These are phyloP conservation scores for Neocatenulostroma microsporum DNA, from an alignment of 2,329 filamentous ascomycete genomes.

Conservation along the genomic window DNA sequence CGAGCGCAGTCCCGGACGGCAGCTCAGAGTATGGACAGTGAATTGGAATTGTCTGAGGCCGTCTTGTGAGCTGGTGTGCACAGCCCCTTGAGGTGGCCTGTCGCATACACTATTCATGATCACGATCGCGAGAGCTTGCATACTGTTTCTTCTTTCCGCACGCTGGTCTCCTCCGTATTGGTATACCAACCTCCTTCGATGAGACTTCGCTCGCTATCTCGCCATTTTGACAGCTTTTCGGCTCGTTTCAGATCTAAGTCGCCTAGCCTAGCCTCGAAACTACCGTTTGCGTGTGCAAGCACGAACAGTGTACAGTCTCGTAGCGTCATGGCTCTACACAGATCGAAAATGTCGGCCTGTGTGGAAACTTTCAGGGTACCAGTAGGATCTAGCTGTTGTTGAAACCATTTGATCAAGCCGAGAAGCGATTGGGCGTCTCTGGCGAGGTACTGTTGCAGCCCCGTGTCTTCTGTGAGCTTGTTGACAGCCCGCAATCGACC, in stretches of 20 bases:
- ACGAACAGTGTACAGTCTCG: slow-evolving; percentile 42
- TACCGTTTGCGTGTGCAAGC: slow-evolving; percentile 9
- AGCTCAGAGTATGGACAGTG: too few species aligned
- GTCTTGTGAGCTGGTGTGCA: too few species aligned
- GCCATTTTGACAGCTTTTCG: slow-evolving; percentile 37
- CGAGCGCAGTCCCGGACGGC: too few species aligned
- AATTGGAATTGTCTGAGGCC: too few species aligned
- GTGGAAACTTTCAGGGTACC: slow-evolving; percentile 24
- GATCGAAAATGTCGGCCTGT: slow-evolving; percentile 12
- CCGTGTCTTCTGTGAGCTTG: slow-evolving; percentile 17
- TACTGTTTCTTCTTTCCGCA: slow-evolving; percentile 14
- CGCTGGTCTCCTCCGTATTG: slow-evolving; percentile 18
- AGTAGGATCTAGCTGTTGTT: slow-evolving; percentile 31
- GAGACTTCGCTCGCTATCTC: slow-evolving; percentile 32
- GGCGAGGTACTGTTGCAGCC: slow-evolving; percentile 22
- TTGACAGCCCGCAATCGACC: slow-evolving; percentile 19
- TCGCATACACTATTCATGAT: too few species aligned
- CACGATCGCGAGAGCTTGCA: slow-evolving; percentile 19
- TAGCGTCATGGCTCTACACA: slow-evolving; percentile 40
- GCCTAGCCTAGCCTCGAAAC: slow-evolving; percentile 35
- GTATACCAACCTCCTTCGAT: slow-evolving; percentile 36
- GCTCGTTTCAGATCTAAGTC: slow-evolving; percentile 42
- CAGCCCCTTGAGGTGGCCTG: too few species aligned
- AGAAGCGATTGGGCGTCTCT: slow-evolving; percentile 31
- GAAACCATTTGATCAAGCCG: slow-evolving; percentile 29